Conservation (phyloP, 768 basidiomycete species). For the Sporobolomyces phaffii region DNA sequence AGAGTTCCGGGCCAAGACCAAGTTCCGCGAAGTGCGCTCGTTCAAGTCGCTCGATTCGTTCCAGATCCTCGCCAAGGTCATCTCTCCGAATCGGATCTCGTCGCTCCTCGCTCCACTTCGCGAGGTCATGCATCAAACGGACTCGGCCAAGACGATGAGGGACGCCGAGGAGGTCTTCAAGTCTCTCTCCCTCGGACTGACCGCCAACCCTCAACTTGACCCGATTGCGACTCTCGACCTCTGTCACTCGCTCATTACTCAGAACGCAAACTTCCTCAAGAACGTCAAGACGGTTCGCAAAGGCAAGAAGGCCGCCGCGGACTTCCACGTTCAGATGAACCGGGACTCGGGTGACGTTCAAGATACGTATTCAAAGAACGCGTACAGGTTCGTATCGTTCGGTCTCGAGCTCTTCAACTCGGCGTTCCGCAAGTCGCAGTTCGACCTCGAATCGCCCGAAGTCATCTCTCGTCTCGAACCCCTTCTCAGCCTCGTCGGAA, state of each 20-base stretch:
- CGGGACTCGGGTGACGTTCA: conserved; percentile 52
- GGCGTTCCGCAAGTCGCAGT: conserved; percentile 74
- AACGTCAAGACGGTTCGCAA: conserved; percentile 25
- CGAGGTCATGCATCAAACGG: conserved; percentile 78
- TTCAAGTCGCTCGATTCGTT: conserved; percentile 82
- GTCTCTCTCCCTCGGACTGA: conserved; percentile 74
- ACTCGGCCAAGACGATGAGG: conserved; percentile 68
- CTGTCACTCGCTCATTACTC: conserved; percentile 82
- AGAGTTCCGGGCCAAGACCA: conserved; percentile 72
- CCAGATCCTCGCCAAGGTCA: conserved; percentile 66
- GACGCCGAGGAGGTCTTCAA: conserved; percentile 83
- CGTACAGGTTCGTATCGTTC: conserved; percentile 82
- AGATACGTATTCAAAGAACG: conserved; percentile 65
- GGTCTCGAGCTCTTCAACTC: conserved; percentile 87
- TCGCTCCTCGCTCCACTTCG: conserved; percentile 70
- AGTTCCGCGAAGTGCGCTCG: conserved; percentile 80
- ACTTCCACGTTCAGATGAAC: conserved; percentile 66
- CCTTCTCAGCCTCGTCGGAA: conserved; percentile 79
- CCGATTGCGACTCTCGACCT: conserved; percentile 68
- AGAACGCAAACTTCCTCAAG: conserved; percentile 80
- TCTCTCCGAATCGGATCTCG: conserved; percentile 71
- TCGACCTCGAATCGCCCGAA: conserved; percentile 71
- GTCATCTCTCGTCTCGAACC: conserved; percentile 76
- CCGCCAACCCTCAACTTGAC: conserved; percentile 66
- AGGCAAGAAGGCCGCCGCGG: conserved; percentile 29